These are phyloP conservation scores for Aspergillus puulaauensis DNA, from an alignment of 2,329 filamentous ascomycete species.

Conservation along the genomic window DNA sequence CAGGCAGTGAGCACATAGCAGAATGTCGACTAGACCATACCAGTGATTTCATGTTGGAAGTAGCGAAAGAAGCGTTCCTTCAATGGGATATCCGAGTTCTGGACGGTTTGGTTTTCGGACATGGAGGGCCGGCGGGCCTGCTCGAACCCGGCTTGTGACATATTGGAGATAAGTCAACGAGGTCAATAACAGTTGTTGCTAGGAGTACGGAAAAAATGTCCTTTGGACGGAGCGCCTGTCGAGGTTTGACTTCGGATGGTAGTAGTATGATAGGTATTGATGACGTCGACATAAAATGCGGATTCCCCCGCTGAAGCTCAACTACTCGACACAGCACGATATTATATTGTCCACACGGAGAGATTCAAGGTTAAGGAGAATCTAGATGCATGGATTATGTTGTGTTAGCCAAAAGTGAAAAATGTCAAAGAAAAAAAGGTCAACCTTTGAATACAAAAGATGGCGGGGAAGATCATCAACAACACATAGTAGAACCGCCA, in stretches of 20 bases:
- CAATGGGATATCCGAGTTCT: slow-evolving; percentile 43
- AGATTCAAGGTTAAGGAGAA: neutral
- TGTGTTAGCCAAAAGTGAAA: neutral
- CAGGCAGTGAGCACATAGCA: slow-evolving; percentile 9
- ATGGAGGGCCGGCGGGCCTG: slow-evolving; percentile 30
- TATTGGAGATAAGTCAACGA: slow-evolving; percentile 14
- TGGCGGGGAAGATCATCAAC: neutral
- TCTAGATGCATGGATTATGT: neutral
- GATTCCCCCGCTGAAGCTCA: neutral
- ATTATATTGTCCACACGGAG: neutral
- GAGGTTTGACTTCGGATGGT: neutral
- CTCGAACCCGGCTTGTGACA: slow-evolving; percentile 32
- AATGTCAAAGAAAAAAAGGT: neutral
- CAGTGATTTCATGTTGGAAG: slow-evolving; percentile 72
- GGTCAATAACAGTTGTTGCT: neutral
- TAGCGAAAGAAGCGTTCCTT: slow-evolving; percentile 83
- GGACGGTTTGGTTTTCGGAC: slow-evolving; percentile 33
- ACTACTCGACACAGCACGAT: neutral
- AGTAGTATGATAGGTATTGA: slow-evolving; percentile 21
- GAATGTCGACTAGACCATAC: slow-evolving; percentile 46
- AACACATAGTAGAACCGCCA: neutral
- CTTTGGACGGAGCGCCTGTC: neutral
- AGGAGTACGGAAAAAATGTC: neutral
- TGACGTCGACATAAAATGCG: slow-evolving; percentile 31
- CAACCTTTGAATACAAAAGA: neutral